These are phyloP conservation scores for Sporothrix mexicana DNA, from an alignment of 2,329 filamentous ascomycete species.

Conservation along the genomic window DNA sequence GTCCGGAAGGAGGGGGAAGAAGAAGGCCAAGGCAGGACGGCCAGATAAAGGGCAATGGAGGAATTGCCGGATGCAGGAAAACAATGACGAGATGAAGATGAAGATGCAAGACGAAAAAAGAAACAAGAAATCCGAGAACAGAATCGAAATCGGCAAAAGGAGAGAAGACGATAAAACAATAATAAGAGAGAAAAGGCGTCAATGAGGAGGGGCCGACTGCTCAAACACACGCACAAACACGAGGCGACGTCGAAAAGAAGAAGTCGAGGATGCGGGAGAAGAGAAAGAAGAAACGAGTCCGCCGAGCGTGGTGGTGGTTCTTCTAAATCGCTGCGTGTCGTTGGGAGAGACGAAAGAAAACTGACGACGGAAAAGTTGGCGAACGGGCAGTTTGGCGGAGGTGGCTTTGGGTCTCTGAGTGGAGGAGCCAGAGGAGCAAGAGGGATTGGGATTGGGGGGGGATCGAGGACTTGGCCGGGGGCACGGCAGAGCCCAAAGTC, in stretches of 20 bases:
- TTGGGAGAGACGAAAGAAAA: conserved; percentile 22
- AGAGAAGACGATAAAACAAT: conserved; percentile 9
- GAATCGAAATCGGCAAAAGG: neutral
- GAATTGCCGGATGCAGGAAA: conserved; percentile 5
- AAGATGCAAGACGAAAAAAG: neutral
- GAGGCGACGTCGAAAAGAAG: neutral
- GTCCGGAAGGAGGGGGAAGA: neutral
- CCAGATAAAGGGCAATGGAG: conserved; percentile 7
- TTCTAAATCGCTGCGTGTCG: conserved; percentile 25
- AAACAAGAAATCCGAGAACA: neutral
- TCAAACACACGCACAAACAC: conserved; percentile 23
- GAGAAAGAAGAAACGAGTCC: neutral
- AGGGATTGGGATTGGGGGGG: conserved; percentile 23
- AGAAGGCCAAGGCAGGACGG: conserved; percentile 3
- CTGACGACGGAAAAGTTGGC: conserved; percentile 27
- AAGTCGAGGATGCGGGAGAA: neutral
- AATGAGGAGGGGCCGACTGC: neutral
- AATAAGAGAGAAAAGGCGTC: neutral
- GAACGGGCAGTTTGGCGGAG: conserved; percentile 25
- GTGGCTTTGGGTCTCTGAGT: conserved; percentile 12
- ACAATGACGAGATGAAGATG: conserved; percentile 7
- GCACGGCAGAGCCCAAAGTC: conserved; percentile 3
- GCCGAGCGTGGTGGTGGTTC: conserved; percentile 22
- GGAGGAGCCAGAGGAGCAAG: conserved; percentile 18
- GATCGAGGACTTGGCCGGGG: conserved; percentile 21